Base-by-base conservation (phyloP, 192 early-diverging fungal genomes). In the Fimicolochytrium jonesii region DNA sequence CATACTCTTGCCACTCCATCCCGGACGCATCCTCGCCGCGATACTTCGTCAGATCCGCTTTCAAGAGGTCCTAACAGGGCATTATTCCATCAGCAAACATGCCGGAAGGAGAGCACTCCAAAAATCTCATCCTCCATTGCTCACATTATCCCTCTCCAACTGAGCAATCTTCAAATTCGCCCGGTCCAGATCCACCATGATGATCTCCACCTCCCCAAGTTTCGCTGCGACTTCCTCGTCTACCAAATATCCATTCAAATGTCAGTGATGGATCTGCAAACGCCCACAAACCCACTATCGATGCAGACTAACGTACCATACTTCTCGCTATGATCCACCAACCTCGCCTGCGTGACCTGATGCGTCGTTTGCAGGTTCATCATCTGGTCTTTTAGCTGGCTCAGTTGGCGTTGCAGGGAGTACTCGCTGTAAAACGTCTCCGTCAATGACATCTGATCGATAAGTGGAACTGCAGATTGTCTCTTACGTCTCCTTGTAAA, bases 151-250 rank as follows among this genome's bases (percentile, higher is more conserved):
- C 11, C 86, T 68, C 64, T 87, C 82, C 46, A 88, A 64, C 33
- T 85, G 78, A 4, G 80, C 78, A 6, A 88, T 73, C 49, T 82
- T 88, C 33, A 76, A 76, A 44, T 89, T 88, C 17, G 88, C 85
- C 23, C 87, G 83, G 51, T 97, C 92, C 36, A 94, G 73, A 57
- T 97, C 94, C 43, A 86, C 75, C 39, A 86, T 78, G 4, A 93
- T 70, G 45, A 97, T 93, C 61, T 97, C 92, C n/a, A 92, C 71
- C 58, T 94, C 94, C 5, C 89, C 91, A 26, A 92, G 73, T 58
- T 88, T 87, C 9, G 74, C 83, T 2, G 88, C 85, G 42, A 93
- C 83, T 50, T 90, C 86, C 49, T 92, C 86, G 61, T 94, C 68
- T 66, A 31, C 33, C 4, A 18, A n/a, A 52, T 11, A 13, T 5